Evolutionary conservation across 176 grass and related monocot species (phyloP).

Genomic region (Avena atlantica): DNA sequence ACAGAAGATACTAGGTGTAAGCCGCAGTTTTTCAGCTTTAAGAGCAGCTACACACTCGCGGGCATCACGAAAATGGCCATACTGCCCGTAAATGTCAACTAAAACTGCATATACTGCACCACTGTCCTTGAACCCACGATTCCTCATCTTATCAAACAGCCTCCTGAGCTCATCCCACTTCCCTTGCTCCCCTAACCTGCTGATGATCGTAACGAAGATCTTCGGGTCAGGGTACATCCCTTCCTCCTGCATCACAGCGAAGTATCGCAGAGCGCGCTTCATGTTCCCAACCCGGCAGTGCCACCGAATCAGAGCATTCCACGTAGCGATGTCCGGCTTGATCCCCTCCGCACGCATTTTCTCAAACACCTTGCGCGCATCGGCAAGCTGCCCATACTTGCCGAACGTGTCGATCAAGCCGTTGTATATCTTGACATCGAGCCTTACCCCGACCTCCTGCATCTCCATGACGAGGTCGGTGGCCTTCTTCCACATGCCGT

Average conservation of each 20-base stretch:
- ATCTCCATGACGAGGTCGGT: constrained; percentile 79
- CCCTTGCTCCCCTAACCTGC: constrained; percentile 75
- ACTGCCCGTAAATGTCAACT: constrained; percentile 92
- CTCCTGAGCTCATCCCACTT: constrained; percentile 84
- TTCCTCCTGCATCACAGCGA: constrained; percentile 74
- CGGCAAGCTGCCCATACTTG: constrained; percentile 67
- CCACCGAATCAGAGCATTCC: constrained; percentile 76
- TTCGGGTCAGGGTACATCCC: constrained; percentile 79
- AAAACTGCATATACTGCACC: constrained; percentile 76
- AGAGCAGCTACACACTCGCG: constrained; percentile 75
- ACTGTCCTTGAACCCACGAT: constrained; percentile 68
- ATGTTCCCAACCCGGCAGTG: constrained; percentile 75
- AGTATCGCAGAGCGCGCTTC: constrained; percentile 65
- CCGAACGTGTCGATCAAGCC: constrained; percentile 74
- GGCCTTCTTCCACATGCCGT: constrained; percentile 98
- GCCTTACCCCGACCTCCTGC: constrained; percentile 60
- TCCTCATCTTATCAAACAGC: constrained; percentile 72
- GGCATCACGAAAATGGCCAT: constrained; percentile 66
- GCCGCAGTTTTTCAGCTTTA: constrained; percentile 64
- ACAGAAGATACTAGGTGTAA: constrained; percentile 75
- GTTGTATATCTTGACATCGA: constrained; percentile 72
- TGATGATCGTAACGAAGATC: constrained; percentile 77
- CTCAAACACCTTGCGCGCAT: constrained; percentile 70
- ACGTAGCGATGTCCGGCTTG: constrained; percentile 80
- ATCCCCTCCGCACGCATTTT: constrained; percentile 64